phyloP scores from a whole-genome alignment of 148 eudicot species.

The Chenopodium album region DNA sequence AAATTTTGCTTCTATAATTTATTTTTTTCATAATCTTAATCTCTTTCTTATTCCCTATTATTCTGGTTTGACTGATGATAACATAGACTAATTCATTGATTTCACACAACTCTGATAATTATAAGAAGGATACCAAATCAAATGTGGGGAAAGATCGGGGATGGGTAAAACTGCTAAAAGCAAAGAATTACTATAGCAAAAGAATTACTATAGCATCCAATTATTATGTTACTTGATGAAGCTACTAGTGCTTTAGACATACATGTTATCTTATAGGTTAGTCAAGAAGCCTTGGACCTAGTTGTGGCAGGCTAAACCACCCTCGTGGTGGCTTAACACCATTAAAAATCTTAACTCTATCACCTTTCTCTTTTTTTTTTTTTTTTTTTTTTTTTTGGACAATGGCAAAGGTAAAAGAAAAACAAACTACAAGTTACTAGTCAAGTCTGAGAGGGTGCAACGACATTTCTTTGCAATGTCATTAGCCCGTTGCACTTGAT shows the following conservation, averaged over 20 bases:
- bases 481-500: no score
- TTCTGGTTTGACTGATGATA: no score
- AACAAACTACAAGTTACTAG: no score
- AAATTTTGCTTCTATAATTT: no score
- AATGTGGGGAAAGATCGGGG: slow-evolving; percentile 65
- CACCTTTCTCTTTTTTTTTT: slow-evolving; percentile 29
- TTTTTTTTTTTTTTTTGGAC: no score
- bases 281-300: slow-evolving; percentile 81
- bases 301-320: slow-evolving; percentile 83
- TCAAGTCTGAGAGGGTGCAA: no score
- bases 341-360: slow-evolving; percentile 65
- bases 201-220: slow-evolving; percentile 65
- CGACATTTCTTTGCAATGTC: no score
- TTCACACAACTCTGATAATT: slow-evolving; percentile 39
- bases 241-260: slow-evolving; percentile 80
- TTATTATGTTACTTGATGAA: slow-evolving; percentile 66
- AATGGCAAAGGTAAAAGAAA: no score
- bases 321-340: slow-evolving; percentile 78
- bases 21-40: no score
- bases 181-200: slow-evolving; percentile 41
- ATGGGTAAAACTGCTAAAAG: slow-evolving; percentile 75
- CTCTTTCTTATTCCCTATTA: no score
- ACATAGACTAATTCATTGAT: neutral
- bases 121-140: slow-evolving; percentile 68
- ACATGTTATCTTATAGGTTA: slow-evolving; percentile 70